Conservation (phyloP, 1,284 basidiomycete genomes). For the Puccinia horiana region DNA sequence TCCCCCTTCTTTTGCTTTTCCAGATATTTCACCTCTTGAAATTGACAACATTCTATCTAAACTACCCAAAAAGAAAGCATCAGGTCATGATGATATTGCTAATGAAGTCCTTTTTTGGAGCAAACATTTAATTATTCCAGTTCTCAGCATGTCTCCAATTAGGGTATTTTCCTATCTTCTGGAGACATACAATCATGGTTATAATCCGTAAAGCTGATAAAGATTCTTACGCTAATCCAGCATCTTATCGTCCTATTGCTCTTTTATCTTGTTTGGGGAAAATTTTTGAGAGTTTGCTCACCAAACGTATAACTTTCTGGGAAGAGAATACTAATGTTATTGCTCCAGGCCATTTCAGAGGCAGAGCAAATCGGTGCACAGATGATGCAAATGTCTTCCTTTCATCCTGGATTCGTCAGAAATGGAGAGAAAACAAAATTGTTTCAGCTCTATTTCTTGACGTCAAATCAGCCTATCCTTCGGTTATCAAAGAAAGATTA, state of each 20-base stretch:
- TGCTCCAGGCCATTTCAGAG: constrained; percentile 26
- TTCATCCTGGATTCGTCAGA: constrained; percentile 10
- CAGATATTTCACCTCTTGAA: not conserved
- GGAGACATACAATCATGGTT: constrained; percentile 6
- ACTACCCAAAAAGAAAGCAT: constrained; percentile 7
- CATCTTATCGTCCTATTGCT: constrained; percentile 32
- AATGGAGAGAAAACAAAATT: constrained; percentile 28
- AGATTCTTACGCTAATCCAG: constrained; percentile 9
- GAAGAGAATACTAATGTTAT: not conserved
- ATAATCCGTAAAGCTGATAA: constrained; percentile 20
- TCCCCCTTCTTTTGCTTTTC: not conserved
- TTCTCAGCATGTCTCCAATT: constrained; percentile 8
- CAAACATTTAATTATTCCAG: not conserved
- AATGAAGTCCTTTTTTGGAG: not conserved
- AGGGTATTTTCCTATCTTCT: constrained; percentile 18
- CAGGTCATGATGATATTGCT: not conserved
- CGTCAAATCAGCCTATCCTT: constrained; percentile 34
- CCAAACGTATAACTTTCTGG: constrained; percentile 23
- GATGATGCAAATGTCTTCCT: constrained; percentile 14
- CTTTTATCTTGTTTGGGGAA: constrained; percentile 27
- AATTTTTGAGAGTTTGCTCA: constrained; percentile 19
- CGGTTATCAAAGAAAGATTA: constrained; percentile 9
- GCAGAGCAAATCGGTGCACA: not conserved
- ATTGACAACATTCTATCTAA: not conserved
- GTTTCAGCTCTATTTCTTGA: constrained; percentile 26